Percentiles rank a stretch among this genome's conserved stretches.
Conservation (phyloP, 441 rosid genomes). For the Erysimum cheiri region DNA sequence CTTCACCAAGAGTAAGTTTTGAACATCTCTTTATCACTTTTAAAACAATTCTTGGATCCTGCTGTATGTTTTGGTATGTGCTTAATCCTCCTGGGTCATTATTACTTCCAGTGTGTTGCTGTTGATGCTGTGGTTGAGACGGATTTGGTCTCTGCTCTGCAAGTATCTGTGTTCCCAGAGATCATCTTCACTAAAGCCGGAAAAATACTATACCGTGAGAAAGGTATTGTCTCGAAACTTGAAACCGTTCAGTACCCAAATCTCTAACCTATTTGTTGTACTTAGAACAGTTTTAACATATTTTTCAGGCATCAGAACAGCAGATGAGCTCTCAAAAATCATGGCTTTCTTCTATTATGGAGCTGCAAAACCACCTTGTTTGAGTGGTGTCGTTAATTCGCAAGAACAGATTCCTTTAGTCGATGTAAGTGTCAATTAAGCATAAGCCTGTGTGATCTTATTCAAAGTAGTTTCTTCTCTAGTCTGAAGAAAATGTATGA, state of each 20-base stretch:
- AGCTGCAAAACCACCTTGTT: conserved; percentile 80
- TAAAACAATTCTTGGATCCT: conserved; percentile 8
- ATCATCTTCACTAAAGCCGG: conserved; percentile 88
- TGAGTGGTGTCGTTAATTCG: conserved; percentile 42
- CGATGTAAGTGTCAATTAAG: conserved; percentile 33
- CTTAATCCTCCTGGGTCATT: conserved; percentile 12
- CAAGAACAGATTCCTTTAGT: conserved; percentile 69
- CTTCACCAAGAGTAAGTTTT: conserved; percentile 83
- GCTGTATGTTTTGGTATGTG: not conserved
- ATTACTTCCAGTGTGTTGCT: conserved; percentile 74
- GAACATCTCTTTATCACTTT: not conserved
- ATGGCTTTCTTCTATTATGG: conserved; percentile 96
- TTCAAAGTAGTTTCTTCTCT: conserved; percentile 19
- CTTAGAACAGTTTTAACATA: not conserved
- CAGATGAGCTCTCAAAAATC: conserved; percentile 84
- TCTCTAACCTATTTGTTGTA: not conserved
- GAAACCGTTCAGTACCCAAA: not conserved
- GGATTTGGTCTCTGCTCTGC: conserved; percentile 74
- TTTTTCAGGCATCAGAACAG: conserved; percentile 64
- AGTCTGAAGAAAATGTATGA: conserved; percentile 24
- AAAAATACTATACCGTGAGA: conserved; percentile 83
- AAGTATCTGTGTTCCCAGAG: conserved; percentile 81
- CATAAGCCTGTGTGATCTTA: conserved; percentile 8
- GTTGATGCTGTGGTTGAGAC: conserved; percentile 82
- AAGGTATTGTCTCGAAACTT: conserved; percentile 52